Percentiles rank a stretch among this genome's conserved stretches.
Evolutionary conservation across 371 early-diverging fungal genomes (phyloP).

Genomic region (Mortierella sp.): DNA sequence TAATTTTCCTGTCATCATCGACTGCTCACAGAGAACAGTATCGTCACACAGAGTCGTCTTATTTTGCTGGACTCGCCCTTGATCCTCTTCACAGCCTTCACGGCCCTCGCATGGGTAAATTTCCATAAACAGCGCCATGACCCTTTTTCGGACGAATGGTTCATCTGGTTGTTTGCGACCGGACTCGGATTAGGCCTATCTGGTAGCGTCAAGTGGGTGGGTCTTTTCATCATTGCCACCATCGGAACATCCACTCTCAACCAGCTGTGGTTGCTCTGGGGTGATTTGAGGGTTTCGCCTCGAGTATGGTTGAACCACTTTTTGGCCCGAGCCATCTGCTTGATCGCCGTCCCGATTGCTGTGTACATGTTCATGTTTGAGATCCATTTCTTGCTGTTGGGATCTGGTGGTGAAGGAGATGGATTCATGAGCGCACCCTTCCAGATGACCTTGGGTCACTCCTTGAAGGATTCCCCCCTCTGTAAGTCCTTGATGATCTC

Average conservation of each 20-base stretch:
- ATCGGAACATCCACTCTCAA: constrained; percentile 87
- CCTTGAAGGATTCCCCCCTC: constrained; percentile 53
- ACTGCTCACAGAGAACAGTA: constrained; percentile 84
- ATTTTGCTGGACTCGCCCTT: constrained; percentile 92
- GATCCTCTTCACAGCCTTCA: constrained; percentile 81
- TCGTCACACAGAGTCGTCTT: constrained; percentile 88
- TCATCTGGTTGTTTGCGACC: constrained; percentile 76
- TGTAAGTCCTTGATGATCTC: constrained; percentile 27
- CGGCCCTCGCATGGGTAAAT: constrained; percentile 79
- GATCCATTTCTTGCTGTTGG: constrained; percentile 80
- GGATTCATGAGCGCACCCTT: constrained; percentile 82
- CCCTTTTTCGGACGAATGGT: constrained; percentile 75
- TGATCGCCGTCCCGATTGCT: constrained; percentile 81
- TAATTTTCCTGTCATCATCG: too few relatives aligned
- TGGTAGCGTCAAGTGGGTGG: constrained; percentile 89
- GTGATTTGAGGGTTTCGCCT: constrained; percentile 68
- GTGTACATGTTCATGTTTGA: constrained; percentile 86
- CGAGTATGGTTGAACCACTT: constrained; percentile 58
- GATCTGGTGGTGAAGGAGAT: constrained; percentile 81
- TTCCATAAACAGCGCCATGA: constrained; percentile 75
- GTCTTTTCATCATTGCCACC: constrained; percentile 86
- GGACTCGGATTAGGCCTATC: constrained; percentile 79
- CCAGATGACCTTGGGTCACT: constrained; percentile 64
- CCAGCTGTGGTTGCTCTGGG: constrained; percentile 91
- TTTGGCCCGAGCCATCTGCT: constrained; percentile 65